phyloP scores from a whole-genome alignment of 2,329 filamentous ascomycete species.

The Aspergillus clavatus region DNA sequence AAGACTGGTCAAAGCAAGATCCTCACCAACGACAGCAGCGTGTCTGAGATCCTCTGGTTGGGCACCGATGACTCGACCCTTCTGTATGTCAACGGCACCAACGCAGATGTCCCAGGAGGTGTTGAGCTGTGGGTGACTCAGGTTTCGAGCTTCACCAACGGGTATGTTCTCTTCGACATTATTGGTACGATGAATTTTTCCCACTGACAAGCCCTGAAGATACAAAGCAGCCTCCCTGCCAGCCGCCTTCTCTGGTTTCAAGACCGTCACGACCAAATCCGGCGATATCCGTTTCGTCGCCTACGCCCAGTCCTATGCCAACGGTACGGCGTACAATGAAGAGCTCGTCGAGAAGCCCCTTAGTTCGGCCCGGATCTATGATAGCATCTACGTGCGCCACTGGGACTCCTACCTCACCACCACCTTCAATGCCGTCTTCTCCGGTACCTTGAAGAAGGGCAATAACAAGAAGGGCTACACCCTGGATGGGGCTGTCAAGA shows the following conservation, averaged over 20 bases:
- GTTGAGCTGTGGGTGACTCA: conserved; percentile 38
- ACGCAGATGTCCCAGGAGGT: conserved; percentile 37
- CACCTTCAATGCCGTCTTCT: conserved; percentile 69
- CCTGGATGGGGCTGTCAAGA: conserved; percentile 54
- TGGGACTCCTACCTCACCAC: conserved; percentile 74
- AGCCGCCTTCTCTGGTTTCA: conserved; percentile 37
- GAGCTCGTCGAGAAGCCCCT: conserved; percentile 55
- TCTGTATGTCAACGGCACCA: conserved; percentile 51
- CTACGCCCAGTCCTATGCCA: conserved; percentile 59
- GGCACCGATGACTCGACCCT: conserved; percentile 59
- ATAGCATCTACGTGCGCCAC: conserved; percentile 70
- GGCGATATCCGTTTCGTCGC: conserved; percentile 51
- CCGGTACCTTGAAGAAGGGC: conserved; percentile 53
- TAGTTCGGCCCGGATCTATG: conserved; percentile 67
- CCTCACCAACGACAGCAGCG: conserved; percentile 60
- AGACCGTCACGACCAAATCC: conserved; percentile 30
- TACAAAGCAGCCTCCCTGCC: conserved; percentile 37
- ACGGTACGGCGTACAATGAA: conserved; percentile 65
- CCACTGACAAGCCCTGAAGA: conserved; percentile 15
- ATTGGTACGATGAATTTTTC: background rate
- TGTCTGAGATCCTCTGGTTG: conserved; percentile 73
- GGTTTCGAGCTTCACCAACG: conserved; percentile 27
- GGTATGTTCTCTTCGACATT: conserved; percentile 20
- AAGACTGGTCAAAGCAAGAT: conserved; percentile 59
- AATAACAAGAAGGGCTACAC: conserved; percentile 35